phyloP scores from a whole-genome alignment of 2,329 filamentous ascomycete genomes.

The Pseudogymnoascus sp. region DNA sequence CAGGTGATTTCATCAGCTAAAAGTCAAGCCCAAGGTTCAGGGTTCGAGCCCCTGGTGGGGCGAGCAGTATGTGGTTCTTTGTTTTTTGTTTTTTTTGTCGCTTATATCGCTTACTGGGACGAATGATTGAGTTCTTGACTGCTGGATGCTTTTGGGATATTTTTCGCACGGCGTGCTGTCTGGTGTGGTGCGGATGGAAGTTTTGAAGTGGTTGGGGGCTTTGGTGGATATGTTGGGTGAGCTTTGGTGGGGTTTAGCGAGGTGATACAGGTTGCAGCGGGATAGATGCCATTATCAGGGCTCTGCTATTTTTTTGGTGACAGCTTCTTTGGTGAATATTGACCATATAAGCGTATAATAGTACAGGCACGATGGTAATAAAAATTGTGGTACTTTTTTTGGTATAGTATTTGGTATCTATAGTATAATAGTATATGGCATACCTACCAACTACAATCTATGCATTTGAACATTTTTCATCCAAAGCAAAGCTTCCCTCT shows the following conservation, averaged over 20 bases:
- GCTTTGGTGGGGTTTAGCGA: neutral
- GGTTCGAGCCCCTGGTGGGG: slow-evolving; percentile 7
- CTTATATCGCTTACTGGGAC: neutral
- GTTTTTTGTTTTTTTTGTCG: neutral
- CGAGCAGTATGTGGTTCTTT: neutral
- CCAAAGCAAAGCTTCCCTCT: neutral
- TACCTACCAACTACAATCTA: slow-evolving; percentile 1
- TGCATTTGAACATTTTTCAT: neutral
- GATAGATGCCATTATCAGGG: neutral
- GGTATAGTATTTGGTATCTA: neutral
- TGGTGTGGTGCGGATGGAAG: too few species aligned
- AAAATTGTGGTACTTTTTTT: neutral
- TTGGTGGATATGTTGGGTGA: neutral
- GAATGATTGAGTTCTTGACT: neutral
- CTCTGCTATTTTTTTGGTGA: neutral
- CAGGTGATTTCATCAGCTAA: slow-evolving; percentile 4
- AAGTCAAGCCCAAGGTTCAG: slow-evolving; percentile 7
- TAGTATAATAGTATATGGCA: slow-evolving; percentile 7
- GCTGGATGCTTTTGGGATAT: neutral
- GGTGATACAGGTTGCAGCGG: neutral
- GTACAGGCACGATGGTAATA: neutral
- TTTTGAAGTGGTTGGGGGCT: neutral
- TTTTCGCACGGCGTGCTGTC: neutral
- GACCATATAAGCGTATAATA: neutral
- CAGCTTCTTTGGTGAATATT: neutral